Percentiles rank a stretch among this genome's conserved stretches.
Conservation (phyloP, 805 yeast species). For the Metahyphopichia silvanorum region DNA sequence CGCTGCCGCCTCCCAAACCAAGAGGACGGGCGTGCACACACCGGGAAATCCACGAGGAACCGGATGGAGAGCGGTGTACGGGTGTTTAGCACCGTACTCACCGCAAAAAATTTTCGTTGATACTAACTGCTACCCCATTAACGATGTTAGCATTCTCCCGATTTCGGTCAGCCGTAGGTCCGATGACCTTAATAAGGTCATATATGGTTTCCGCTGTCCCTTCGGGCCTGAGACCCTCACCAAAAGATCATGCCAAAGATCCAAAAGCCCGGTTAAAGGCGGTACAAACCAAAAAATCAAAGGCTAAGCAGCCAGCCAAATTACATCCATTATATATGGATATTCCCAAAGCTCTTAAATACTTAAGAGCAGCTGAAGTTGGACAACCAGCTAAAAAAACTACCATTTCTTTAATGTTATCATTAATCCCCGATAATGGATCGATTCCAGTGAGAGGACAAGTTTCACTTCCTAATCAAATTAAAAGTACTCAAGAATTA, state of each 20-base stretch:
- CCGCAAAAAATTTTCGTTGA: too few species aligned
- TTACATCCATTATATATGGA: conserved; percentile 66
- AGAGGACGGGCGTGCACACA: too few species aligned
- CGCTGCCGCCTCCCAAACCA: too few species aligned
- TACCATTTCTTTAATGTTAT: conserved; percentile 58
- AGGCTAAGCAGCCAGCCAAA: conserved; percentile 37
- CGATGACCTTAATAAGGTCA: too few species aligned
- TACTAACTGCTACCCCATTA: too few species aligned
- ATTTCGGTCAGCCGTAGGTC: too few species aligned
- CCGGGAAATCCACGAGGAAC: too few species aligned
- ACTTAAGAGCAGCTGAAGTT: conserved; percentile 84
- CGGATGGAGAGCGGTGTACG: too few species aligned
- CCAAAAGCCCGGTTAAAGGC: conserved; percentile 19
- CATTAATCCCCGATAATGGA: conserved; percentile 72
- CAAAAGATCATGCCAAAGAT: conserved; percentile 11
- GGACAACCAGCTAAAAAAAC: conserved; percentile 76
- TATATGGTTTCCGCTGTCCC: too few species aligned
- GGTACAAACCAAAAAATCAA: conserved; percentile 19
- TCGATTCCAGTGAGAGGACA: conserved; percentile 71
- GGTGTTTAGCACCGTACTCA: too few species aligned
- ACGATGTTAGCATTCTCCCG: too few species aligned
- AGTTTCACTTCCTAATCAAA: conserved; percentile 68
- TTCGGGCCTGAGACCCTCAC: too few species aligned
- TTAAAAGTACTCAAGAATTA: conserved; percentile 60
- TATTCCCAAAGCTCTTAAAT: conserved; percentile 69